Evolutionary conservation across 2,329 filamentous ascomycete species (phyloP).

Genomic region (Sordariomycetes sp.): DNA sequence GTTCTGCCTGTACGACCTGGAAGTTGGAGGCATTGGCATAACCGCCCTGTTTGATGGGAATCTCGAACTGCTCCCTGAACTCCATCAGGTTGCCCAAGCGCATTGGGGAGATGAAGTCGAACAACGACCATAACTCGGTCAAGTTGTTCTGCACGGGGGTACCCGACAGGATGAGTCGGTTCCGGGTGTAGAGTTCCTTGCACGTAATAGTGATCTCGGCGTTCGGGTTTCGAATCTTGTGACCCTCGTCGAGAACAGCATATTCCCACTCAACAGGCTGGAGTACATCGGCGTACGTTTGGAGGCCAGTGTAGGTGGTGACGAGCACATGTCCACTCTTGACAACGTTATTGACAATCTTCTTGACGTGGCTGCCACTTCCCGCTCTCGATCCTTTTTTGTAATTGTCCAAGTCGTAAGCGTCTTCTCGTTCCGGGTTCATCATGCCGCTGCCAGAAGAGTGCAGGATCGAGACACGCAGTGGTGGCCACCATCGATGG

Average conservation of each 20-base stretch:
- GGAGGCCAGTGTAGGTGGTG: slow-evolving; percentile 92
- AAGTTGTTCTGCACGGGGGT: slow-evolving; percentile 98
- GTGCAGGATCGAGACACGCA: slow-evolving; percentile 90
- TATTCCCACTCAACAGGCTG: slow-evolving; percentile 85
- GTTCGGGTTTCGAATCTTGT: slow-evolving; percentile 96
- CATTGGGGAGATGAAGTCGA: slow-evolving; percentile 98
- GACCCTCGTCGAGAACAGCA: slow-evolving; percentile 90
- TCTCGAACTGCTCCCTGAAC: slow-evolving; percentile 86
- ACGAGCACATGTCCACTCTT: slow-evolving; percentile 85
- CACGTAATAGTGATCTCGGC: slow-evolving; percentile 90
- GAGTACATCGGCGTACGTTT: slow-evolving; percentile 78
- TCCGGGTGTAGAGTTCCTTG: slow-evolving; percentile 84
- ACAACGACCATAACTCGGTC: slow-evolving; percentile 90
- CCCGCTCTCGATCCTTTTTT: slow-evolving; percentile 28
- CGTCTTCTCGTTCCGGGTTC: slow-evolving; percentile 58
- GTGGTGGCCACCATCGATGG: slow-evolving; percentile 98
- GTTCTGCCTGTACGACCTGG: slow-evolving; percentile 88
- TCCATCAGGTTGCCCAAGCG: slow-evolving; percentile 83
- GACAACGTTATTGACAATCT: slow-evolving; percentile 73
- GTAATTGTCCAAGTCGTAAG: slow-evolving; percentile 36
- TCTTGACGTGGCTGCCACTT: slow-evolving; percentile 48
- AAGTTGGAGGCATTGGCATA: slow-evolving; percentile 93
- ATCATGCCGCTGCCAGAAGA: slow-evolving; percentile 96
- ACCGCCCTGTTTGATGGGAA: slow-evolving; percentile 85
- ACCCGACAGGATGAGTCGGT: slow-evolving; percentile 87